These are phyloP conservation scores for Boletus coccyginus DNA, from an alignment of 768 basidiomycete genomes.

Conservation along the genomic window DNA sequence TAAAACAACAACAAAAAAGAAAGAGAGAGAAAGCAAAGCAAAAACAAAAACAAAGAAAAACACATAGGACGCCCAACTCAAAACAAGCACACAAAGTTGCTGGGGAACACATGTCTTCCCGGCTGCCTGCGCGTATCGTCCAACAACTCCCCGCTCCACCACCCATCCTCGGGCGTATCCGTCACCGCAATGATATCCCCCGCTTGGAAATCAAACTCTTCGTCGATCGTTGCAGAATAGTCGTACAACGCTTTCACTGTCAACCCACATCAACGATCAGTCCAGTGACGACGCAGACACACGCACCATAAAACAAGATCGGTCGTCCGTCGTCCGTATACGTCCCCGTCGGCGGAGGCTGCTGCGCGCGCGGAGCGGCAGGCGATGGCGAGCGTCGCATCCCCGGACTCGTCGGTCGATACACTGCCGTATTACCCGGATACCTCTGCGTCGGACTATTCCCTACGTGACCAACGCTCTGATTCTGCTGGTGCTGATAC, in stretches of 20 bases:
- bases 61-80: slow-evolving; percentile 23
- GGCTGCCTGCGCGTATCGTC: slow-evolving; percentile 69
- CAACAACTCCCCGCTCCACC: slow-evolving; percentile 94
- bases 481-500: slow-evolving; percentile 12
- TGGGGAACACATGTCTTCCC: slow-evolving; percentile 81
- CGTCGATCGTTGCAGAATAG: slow-evolving; percentile 78
- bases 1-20: too few relatives aligned
- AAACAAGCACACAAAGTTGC: slow-evolving; percentile 84
- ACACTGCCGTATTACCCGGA: slow-evolving; percentile 22
- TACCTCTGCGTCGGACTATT: slow-evolving; percentile 33
- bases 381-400: slow-evolving; percentile 51
- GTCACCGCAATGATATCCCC: slow-evolving; percentile 97
- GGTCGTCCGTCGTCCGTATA: slow-evolving; percentile 79
- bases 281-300: not conserved
- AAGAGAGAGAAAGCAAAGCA: not conserved
- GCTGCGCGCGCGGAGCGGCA: slow-evolving; percentile 34
- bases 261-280: not conserved
- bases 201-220: slow-evolving; percentile 95
- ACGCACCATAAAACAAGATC: slow-evolving; percentile 86
- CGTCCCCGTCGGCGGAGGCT: slow-evolving; percentile 63
- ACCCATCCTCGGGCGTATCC: slow-evolving; percentile 91
- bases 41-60: not conserved
- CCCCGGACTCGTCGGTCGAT: slow-evolving; percentile 44
- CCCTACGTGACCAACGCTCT: slow-evolving; percentile 29
- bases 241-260: slow-evolving; percentile 89